Conservation (phyloP, 805 yeast species). For the Candida sakaeoensis region DNA sequence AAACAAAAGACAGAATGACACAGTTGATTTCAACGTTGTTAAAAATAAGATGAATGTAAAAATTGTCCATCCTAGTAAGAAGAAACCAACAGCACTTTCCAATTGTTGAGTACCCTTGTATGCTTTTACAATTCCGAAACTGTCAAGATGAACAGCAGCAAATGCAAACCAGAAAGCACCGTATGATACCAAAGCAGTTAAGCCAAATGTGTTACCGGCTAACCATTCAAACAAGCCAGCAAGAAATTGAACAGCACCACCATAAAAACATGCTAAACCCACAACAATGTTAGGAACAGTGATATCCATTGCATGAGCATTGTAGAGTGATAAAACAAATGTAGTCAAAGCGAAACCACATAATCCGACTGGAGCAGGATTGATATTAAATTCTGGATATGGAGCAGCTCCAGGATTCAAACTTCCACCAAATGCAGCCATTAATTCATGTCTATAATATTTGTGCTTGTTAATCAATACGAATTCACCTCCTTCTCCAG, state of each 20-base stretch:
- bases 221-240: slow-evolving; percentile 70
- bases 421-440: slow-evolving; percentile 36
- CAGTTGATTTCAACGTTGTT: slow-evolving; percentile 61
- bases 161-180: slow-evolving; percentile 72
- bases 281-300: slow-evolving; percentile 50
- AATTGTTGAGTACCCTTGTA: slow-evolving; percentile 36
- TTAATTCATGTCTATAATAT: slow-evolving; percentile 31
- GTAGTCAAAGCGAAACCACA: slow-evolving; percentile 62
- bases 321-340: slow-evolving; percentile 53
- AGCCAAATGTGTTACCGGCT: slow-evolving; percentile 64
- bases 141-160: slow-evolving; percentile 54
- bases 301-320: slow-evolving; percentile 53
- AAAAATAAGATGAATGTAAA: slow-evolving; percentile 53
- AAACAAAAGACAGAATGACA: slow-evolving; percentile 58
- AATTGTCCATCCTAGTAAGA: slow-evolving; percentile 57
- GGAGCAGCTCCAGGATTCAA: slow-evolving; percentile 31
- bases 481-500: slow-evolving; percentile 32
- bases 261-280: slow-evolving; percentile 58
- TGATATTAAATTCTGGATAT: slow-evolving; percentile 51
- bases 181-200: slow-evolving; percentile 56
- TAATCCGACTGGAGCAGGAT: slow-evolving; percentile 65
- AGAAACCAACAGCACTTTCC: slow-evolving; percentile 55
- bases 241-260: slow-evolving; percentile 55
- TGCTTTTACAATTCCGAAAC: slow-evolving; percentile 58
- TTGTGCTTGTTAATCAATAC: slow-evolving; percentile 27